Evolutionary conservation across 371 early-diverging fungal genomes (phyloP).

Genomic region (Dichotomocladium elegans): DNA sequence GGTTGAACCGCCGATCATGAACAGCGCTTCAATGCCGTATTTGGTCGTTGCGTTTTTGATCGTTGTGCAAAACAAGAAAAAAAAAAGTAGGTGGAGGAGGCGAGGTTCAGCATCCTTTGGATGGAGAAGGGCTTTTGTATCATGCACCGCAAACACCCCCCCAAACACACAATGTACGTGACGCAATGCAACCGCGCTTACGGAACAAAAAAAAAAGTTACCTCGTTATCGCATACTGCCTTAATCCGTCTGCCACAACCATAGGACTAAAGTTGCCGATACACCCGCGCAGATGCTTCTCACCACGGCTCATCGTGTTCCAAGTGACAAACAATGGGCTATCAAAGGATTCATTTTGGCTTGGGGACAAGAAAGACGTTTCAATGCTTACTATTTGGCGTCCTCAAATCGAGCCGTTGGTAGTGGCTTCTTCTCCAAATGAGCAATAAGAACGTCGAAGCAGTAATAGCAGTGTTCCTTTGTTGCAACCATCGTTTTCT

Average conservation of each 20-base stretch:
- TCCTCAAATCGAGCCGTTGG: slow-evolving; percentile 45
- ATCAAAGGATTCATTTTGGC: neutral
- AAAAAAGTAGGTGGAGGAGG: neutral
- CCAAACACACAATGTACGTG: too few species aligned
- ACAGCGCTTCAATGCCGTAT: slow-evolving; percentile 67
- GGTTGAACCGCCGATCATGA: slow-evolving; percentile 78
- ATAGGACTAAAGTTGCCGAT: slow-evolving; percentile 88
- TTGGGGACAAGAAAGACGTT: neutral
- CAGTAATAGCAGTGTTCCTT: slow-evolving; percentile 72
- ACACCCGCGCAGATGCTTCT: slow-evolving; percentile 78
- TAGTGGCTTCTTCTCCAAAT: slow-evolving; percentile 35
- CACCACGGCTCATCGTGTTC: slow-evolving; percentile 47
- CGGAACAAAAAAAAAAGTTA: slow-evolving; percentile 24
- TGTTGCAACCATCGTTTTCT: slow-evolving; percentile 26
- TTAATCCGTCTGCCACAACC: slow-evolving; percentile 67
- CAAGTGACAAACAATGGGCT: slow-evolving; percentile 90
- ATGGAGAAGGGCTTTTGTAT: neutral
- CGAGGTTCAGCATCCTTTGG: too few species aligned
- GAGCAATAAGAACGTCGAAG: slow-evolving; percentile 63
- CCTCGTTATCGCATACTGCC: slow-evolving; percentile 85
- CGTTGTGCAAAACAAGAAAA: neutral
- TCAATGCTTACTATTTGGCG: slow-evolving; percentile 46
- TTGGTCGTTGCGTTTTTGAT: neutral
- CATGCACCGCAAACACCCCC: neutral
- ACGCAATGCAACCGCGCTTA: too few species aligned